Conservation (phyloP, 129 eudicot species). For the Pulicaria dysenterica region DNA sequence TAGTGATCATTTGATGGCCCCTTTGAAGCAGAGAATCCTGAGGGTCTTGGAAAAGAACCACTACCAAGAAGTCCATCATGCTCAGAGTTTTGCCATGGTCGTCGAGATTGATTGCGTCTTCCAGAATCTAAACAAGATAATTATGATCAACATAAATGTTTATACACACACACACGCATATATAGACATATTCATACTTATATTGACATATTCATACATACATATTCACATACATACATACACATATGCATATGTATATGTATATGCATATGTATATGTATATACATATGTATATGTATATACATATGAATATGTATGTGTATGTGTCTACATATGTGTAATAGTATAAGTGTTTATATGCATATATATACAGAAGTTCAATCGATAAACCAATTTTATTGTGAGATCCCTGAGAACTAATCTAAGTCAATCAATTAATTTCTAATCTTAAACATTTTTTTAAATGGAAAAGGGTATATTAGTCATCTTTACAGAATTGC, state of each 20-base stretch:
- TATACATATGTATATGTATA: background rate
- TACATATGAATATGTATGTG: background rate
- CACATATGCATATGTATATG: background rate
- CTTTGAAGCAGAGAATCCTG: constrained; percentile 71
- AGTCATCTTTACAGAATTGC: too few relatives aligned
- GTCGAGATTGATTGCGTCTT: constrained; percentile 67
- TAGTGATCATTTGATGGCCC: constrained; percentile 54
- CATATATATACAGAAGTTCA: too few relatives aligned
- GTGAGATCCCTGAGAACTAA: too few relatives aligned
- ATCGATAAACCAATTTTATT: too few relatives aligned
- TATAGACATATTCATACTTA: background rate
- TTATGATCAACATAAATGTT: constrained; percentile 4
- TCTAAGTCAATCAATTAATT: too few relatives aligned
- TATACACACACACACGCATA: background rate
- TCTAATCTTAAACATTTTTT: too few relatives aligned
- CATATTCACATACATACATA: background rate
- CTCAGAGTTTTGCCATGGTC: constrained; percentile 80
- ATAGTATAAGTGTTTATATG: too few relatives aligned
- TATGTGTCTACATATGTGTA: background rate
- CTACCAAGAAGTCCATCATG: constrained; percentile 99
- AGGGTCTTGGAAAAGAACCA: constrained; percentile 94
- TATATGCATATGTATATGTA: background rate
- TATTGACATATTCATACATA: background rate
- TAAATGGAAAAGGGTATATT: too few relatives aligned
- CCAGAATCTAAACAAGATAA: constrained; percentile 59